Base-by-base conservation (phyloP, 345 rosid species). In the Linum usitatissimum region DNA sequence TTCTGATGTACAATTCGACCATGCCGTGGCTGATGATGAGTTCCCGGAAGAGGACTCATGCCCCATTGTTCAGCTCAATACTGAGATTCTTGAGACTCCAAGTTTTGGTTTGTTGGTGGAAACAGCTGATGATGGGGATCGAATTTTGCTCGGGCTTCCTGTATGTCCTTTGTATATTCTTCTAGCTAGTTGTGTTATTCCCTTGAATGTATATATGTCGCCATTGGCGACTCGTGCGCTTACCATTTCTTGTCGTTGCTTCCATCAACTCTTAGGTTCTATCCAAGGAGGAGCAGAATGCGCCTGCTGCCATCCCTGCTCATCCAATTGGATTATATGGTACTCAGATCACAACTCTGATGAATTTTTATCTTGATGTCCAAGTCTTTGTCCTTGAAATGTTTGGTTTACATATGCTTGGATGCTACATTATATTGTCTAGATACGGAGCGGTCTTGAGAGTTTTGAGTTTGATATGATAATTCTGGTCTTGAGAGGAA, bases 261-360 rank as follows among this genome's bases (percentile, higher is more conserved):
- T 53, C 56, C 48, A 40, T 61, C 58, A 56, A 45, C 57, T 53
- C 59, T 60, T 66, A 92, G 98, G 96, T 87, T 59, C 77, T 92
- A 72, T 78, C 97, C 5, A 83, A 81, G 82, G 90, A 87, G 68
- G 91, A 92, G 84, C 98, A 92, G 71, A 81, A 75, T 69, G 85
- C 75, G 40, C 93, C 89, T 56, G 98, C 98, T 54, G 91, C 95
- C 51, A 89, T 91, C 15, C 95, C 98, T 9, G 96, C 98, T 54
- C 98, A 89, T 75, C 87, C 93, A 1, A 86, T 77, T 64, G 96
- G 90, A 65, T 70, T 92, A 70, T 84, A 83, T 75, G 91, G 98
- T 92, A 78, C 30, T 18, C 59, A 6, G 10, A 18, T n/a, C 30
- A 18, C 14, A 20, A 55, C 30, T 55, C 28, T 55, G 30, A 55